These are phyloP conservation scores for Paramecium octaurelia DNA, from an alignment of 73 alveolate species.

Conservation along the genomic window DNA sequence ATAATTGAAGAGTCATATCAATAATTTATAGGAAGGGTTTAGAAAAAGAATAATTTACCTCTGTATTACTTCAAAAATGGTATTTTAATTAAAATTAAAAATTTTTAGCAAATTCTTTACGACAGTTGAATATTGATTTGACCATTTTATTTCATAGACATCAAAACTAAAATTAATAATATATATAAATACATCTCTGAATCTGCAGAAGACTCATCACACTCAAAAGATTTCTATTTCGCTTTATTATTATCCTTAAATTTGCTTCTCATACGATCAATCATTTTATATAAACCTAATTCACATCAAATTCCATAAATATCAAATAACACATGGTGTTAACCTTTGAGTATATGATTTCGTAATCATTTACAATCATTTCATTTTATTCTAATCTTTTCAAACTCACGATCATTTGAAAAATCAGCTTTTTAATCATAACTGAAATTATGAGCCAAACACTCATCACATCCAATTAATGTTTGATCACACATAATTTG, in stretches of 20 bases:
- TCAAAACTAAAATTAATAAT: not conserved
- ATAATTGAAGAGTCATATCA: no score
- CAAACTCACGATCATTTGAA: not conserved
- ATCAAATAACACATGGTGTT: not conserved
- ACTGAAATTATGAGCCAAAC: slow-evolving; percentile 27
- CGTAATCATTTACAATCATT: not conserved
- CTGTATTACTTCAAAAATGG: no score
- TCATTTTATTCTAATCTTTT: slow-evolving; percentile 10
- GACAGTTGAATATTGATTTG: no score
- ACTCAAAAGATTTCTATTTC: not conserved
- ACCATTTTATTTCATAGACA: not conserved
- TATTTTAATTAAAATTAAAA: no score
- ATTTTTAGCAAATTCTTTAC: no score
- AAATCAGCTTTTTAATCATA: not conserved
- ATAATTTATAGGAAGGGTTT: no score
- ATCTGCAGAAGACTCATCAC: not conserved
- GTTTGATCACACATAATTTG: slow-evolving; percentile 28
- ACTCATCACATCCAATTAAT: not conserved
- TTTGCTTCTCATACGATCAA: not conserved
- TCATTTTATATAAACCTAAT: slow-evolving; percentile 14
- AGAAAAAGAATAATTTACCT: no score
- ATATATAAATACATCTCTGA: not conserved
- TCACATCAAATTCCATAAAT: not conserved
- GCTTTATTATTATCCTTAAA: not conserved
- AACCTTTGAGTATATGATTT: not conserved